A percentile compares a stretch with the other conserved stretches of the same genome.
Evolutionary conservation across 768 basidiomycete species (phyloP).

Genomic region (Basidioascus undulatus): DNA sequence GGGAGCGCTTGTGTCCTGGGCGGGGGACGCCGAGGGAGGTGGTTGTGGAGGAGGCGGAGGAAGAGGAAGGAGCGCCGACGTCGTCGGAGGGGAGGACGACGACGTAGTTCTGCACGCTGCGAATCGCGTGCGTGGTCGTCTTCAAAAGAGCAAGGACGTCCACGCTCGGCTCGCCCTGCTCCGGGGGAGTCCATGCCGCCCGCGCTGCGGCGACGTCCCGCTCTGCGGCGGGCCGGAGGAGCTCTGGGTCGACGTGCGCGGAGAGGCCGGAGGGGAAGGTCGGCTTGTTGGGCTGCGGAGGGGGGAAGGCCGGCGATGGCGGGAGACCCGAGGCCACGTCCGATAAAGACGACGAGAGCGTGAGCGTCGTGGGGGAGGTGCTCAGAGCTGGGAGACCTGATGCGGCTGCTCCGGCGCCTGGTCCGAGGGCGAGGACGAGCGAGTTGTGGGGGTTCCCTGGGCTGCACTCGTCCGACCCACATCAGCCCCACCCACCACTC

Average conservation of each 20-base stretch:
- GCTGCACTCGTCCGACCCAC: no score
- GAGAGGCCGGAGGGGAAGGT: slow-evolving; percentile 29
- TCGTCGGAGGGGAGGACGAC: slow-evolving; percentile 49
- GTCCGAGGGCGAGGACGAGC: slow-evolving; percentile 51
- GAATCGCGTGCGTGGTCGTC: slow-evolving; percentile 53
- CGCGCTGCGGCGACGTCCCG: slow-evolving; percentile 44
- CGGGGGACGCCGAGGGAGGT: no score
- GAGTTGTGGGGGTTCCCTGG: no score
- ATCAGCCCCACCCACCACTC: no score
- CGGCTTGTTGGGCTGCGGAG: slow-evolving; percentile 26
- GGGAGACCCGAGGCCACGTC: slow-evolving; percentile 36
- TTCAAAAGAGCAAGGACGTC: slow-evolving; percentile 47
- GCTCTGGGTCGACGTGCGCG: slow-evolving; percentile 36
- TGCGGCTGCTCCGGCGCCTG: no score
- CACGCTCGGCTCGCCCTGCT: no score
- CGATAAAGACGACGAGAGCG: no score
- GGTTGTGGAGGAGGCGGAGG: background rate
- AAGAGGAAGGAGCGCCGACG: no score
- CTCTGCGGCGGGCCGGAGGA: slow-evolving; percentile 48
- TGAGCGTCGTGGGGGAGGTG: no score
- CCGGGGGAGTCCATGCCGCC: slow-evolving; percentile 29
- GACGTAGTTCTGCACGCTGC: slow-evolving; percentile 61
- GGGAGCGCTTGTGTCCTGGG: no score
- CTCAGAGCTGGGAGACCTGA: no score
- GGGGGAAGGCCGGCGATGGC: slow-evolving; percentile 35